These are phyloP conservation scores for Eustoma russellianum DNA, from an alignment of 257 asterid species.

Conservation along the genomic window DNA sequence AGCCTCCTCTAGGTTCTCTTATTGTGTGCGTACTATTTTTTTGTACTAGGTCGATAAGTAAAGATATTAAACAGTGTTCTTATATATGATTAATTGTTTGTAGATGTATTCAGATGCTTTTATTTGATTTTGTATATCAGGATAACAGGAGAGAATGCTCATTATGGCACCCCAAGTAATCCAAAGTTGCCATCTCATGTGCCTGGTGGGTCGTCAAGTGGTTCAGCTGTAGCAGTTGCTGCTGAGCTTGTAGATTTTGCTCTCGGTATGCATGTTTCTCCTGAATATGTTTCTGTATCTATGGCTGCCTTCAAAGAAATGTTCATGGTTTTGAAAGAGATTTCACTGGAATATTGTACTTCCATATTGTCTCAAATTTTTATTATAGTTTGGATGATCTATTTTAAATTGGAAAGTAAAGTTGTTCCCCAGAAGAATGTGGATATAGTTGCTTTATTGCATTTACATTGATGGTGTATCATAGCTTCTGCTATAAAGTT, in stretches of 20 bases:
- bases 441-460: not conserved
- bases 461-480: not conserved
- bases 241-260: constrained; percentile 77
- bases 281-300: not conserved
- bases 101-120: not conserved
- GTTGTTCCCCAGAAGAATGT: not conserved
- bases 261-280: constrained; percentile 44
- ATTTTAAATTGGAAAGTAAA: not conserved
- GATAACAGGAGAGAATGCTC: constrained; percentile 71
- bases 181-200: constrained; percentile 60
- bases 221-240: constrained; percentile 91
- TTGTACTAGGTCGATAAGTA: no score
- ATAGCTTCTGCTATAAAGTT: constrained; percentile 8
- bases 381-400: not conserved
- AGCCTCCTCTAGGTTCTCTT: no score
- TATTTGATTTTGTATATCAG: constrained; percentile 37
- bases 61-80: no score
- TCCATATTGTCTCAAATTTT: not conserved
- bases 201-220: constrained; percentile 94
- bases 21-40: no score
- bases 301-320: constrained; percentile 3
- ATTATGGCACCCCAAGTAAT: constrained; percentile 74
- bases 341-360: not conserved
- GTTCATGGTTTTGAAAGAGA: not conserved
- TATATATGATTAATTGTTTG: no score